These are phyloP conservation scores for Trametes sanguinea DNA, from an alignment of 768 basidiomycete species.

Conservation along the genomic window DNA sequence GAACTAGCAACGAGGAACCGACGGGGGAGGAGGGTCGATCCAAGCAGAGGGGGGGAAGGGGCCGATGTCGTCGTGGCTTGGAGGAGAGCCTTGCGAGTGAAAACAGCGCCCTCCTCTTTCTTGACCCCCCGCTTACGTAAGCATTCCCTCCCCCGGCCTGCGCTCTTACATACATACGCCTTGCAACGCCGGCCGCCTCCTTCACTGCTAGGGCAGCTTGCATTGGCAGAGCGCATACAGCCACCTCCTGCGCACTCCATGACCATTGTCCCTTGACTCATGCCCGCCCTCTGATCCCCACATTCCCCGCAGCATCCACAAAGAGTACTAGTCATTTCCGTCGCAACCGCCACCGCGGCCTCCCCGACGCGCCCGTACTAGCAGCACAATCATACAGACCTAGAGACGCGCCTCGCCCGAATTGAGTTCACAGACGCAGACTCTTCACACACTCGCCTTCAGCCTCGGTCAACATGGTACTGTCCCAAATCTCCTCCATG, in stretches of 20 bases:
- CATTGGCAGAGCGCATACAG: neutral
- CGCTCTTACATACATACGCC: conserved; percentile 8
- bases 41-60: conserved; percentile 28
- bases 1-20: conserved; percentile 43
- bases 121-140: conserved; percentile 28
- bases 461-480: conserved; percentile 34
- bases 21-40: conserved; percentile 46
- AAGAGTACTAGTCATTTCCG: neutral
- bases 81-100: conserved; percentile 11
- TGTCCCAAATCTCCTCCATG: conserved; percentile 34
- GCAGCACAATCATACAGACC: neutral
- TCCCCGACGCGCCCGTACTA: neutral
- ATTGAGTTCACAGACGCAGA: neutral
- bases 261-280: neutral
- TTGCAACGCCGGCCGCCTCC: neutral
- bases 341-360: neutral
- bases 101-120: conserved; percentile 27
- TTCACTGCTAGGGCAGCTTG: neutral
- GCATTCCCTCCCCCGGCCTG: conserved; percentile 6
- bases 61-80: conserved; percentile 39
- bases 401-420: neutral
- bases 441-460: conserved; percentile 3
- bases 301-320: conserved; percentile 3
- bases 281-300: neutral
- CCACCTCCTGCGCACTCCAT: neutral